These are phyloP conservation scores for Tolypocladium inflatum DNA, from an alignment of 2,329 filamentous ascomycete species.

Conservation along the genomic window DNA sequence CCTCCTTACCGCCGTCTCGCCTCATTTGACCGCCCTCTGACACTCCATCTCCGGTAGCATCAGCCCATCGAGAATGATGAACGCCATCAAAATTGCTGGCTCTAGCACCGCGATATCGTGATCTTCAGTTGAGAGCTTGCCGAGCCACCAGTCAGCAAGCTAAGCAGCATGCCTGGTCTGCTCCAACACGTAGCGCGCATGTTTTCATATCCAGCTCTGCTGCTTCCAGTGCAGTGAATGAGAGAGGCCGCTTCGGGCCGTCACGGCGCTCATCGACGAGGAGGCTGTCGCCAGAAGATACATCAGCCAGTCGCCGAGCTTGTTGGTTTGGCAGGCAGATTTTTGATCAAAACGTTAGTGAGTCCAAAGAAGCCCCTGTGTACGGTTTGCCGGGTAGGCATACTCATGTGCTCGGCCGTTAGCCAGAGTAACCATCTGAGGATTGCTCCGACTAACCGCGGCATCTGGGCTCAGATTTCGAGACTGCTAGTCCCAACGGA, in stretches of 20 bases:
- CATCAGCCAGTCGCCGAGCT: not conserved
- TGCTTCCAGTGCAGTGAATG: not conserved
- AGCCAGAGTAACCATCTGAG: not conserved
- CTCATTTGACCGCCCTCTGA: no score
- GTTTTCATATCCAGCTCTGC: no score
- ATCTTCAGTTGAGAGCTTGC: no score
- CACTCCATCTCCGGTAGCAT: no score
- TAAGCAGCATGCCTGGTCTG: no score
- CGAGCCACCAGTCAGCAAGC: no score
- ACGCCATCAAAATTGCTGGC: no score
- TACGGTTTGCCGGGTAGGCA: not conserved
- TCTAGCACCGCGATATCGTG: no score
- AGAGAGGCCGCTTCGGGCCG: not conserved
- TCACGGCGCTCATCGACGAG: not conserved
- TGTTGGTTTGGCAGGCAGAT: not conserved
- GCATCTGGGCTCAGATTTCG: not conserved
- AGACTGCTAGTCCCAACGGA: not conserved
- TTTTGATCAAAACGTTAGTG: not conserved
- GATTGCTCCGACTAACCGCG: not conserved
- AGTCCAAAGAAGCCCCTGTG: not conserved
- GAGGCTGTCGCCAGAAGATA: not conserved
- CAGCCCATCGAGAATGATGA: no score
- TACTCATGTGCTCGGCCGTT: not conserved
- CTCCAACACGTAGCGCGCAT: no score
- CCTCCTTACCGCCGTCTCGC: no score